A percentile compares a stretch with the other conserved stretches of the same genome.
Conservation (phyloP, 148 eudicot genomes). For the Diospyros lotus region DNA sequence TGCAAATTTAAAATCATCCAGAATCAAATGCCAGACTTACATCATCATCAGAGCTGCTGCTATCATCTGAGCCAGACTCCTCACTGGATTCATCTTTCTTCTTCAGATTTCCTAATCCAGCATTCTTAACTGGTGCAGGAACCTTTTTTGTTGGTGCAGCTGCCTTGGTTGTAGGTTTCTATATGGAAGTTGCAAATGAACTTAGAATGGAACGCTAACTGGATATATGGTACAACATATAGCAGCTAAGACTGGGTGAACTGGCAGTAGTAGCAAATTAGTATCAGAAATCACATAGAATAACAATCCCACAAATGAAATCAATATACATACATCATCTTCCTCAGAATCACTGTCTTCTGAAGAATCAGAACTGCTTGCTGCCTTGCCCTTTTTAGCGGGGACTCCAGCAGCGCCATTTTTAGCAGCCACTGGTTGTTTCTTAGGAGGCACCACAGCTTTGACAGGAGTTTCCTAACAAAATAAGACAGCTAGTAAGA, state of each 20-base stretch:
- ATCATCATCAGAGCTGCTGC: conserved; percentile 23
- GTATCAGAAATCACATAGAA: background rate
- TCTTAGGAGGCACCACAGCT: conserved; percentile 13
- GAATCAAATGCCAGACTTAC: conserved; percentile 13
- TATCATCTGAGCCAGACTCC: conserved; percentile 26
- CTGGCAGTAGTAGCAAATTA: background rate
- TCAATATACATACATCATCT: conserved; percentile 19
- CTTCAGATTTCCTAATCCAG: conserved; percentile 8
- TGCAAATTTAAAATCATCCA: background rate
- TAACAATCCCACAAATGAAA: background rate
- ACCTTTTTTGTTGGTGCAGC: conserved; percentile 15
- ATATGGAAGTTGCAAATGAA: background rate
- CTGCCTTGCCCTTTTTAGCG: conserved; percentile 17
- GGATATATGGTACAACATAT: background rate
- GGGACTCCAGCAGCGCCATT: conserved; percentile 17
- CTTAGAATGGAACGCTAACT: background rate
- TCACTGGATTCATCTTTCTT: conserved; percentile 28
- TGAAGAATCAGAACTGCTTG: conserved; percentile 33
- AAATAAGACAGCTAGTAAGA: background rate
- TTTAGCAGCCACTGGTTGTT: conserved; percentile 14
- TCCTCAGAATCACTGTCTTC: conserved; percentile 43
- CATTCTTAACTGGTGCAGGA: conserved; percentile 18
- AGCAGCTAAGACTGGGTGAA: background rate
- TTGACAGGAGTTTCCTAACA: conserved; percentile 10
- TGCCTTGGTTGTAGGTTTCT: conserved; percentile 14